Evolutionary conservation across 345 rosid species (phyloP).

Genomic region (Lumnitzera littorea): DNA sequence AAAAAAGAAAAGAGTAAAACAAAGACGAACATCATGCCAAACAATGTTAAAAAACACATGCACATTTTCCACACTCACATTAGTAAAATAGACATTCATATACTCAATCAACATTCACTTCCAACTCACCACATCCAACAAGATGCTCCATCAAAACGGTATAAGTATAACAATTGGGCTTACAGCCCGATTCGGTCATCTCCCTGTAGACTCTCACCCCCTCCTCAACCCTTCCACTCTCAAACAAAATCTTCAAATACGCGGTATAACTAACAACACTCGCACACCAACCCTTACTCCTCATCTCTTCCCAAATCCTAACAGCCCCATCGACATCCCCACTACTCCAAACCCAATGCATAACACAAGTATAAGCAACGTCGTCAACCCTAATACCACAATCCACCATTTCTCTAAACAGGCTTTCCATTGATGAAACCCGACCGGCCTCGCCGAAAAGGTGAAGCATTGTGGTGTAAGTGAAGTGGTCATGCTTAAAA

Average conservation of each 20-base stretch:
- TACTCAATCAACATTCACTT: conserved; percentile 9
- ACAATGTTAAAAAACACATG: neutral
- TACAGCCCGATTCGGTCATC: conserved; percentile 48
- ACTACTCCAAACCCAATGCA: conserved; percentile 70
- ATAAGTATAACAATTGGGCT: conserved; percentile 75
- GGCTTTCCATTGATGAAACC: conserved; percentile 51
- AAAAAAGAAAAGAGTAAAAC: too few relatives aligned
- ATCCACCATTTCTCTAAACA: conserved; percentile 56
- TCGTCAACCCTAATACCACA: conserved; percentile 52
- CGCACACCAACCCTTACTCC: conserved; percentile 35
- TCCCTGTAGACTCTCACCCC: conserved; percentile 60
- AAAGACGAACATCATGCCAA: too few relatives aligned
- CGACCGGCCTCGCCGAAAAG: conserved; percentile 90
- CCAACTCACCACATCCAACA: conserved; percentile 40
- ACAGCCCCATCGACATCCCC: conserved; percentile 64
- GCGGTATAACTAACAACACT: conserved; percentile 79
- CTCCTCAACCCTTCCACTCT: conserved; percentile 46
- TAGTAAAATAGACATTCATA: conserved; percentile 15
- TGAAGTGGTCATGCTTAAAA: conserved; percentile 82
- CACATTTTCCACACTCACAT: neutral
- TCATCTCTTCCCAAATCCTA: conserved; percentile 71
- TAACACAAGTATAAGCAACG: conserved; percentile 66
- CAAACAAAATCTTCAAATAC: conserved; percentile 73
- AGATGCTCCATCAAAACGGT: conserved; percentile 80
- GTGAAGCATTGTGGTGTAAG: conserved; percentile 88